Conservation (phyloP, 805 yeast species). For the Lipomyces yamanashiensis region DNA sequence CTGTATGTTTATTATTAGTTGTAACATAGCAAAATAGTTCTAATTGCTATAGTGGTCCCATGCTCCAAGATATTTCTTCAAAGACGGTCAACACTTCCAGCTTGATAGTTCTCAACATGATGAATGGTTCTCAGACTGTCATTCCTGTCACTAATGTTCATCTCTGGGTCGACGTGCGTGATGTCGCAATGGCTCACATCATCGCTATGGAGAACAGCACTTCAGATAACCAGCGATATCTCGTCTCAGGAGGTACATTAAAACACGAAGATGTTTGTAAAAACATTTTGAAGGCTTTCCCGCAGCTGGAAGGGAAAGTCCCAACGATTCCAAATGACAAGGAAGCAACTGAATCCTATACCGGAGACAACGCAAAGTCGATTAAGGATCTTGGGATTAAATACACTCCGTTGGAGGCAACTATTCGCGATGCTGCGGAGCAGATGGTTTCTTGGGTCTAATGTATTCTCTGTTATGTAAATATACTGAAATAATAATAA, state of each 20-base stretch:
- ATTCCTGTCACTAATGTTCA: slow-evolving; percentile 33
- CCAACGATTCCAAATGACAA: slow-evolving; percentile 8
- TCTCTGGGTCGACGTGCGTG: slow-evolving; percentile 60
- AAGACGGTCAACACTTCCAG: slow-evolving; percentile 48
- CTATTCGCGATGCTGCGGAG: slow-evolving; percentile 28
- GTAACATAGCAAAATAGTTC: background rate
- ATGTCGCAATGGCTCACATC: slow-evolving; percentile 63
- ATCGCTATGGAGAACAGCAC: slow-evolving; percentile 49
- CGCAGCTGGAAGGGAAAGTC: slow-evolving; percentile 25
- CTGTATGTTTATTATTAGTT: slow-evolving; percentile 7
- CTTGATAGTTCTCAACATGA: slow-evolving; percentile 43
- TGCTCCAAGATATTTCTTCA: slow-evolving; percentile 39
- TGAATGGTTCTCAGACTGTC: slow-evolving; percentile 40
- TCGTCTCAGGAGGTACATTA: slow-evolving; percentile 38
- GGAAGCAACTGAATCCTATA: slow-evolving; percentile 4
- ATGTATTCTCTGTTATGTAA: background rate
- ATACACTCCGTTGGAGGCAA: slow-evolving; percentile 37
- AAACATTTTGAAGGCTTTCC: slow-evolving; percentile 22
- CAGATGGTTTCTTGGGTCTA: slow-evolving; percentile 28
- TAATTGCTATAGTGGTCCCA: slow-evolving; percentile 40
- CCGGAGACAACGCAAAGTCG: slow-evolving; percentile 32
- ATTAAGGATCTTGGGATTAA: slow-evolving; percentile 38
- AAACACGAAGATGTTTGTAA: slow-evolving; percentile 19
- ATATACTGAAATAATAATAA: too few species aligned
- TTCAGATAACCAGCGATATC: slow-evolving; percentile 40